A percentile compares a stretch with the other conserved stretches of the same genome.
Evolutionary conservation across 2,329 filamentous ascomycete species (phyloP).

Genomic region (Teratosphaeria gauchensis): DNA sequence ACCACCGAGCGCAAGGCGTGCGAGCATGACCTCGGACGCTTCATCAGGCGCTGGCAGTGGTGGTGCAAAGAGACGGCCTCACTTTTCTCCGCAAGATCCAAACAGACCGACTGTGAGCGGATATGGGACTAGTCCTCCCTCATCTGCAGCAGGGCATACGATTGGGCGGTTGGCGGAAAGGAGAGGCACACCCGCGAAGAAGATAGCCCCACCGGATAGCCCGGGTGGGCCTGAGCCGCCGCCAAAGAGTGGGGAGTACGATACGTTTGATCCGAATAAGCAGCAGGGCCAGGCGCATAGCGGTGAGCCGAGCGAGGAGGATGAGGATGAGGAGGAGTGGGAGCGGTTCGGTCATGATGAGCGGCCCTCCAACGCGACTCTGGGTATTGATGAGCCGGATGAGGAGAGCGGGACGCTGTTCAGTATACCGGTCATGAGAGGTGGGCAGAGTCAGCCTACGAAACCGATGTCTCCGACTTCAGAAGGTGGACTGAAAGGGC

Average conservation of each 20-base stretch:
- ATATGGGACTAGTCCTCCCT: constrained; percentile 29
- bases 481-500: constrained; percentile 1
- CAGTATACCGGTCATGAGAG: constrained; percentile 5
- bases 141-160: constrained; percentile 17
- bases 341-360: background rate
- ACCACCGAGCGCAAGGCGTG: constrained; percentile 12
- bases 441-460: constrained; percentile 1
- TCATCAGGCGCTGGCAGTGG: constrained; percentile 17
- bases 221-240: constrained; percentile 60
- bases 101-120: constrained; percentile 38
- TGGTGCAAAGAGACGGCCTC: constrained; percentile 23
- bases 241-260: constrained; percentile 42
- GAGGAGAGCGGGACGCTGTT: constrained; percentile 12
- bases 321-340: background rate
- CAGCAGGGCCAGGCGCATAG: background rate
- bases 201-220: constrained; percentile 69
- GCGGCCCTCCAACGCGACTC: background rate
- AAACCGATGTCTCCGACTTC: constrained; percentile 1
- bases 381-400: constrained; percentile 36
- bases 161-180: constrained; percentile 62
- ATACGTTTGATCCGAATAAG: background rate
- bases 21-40: constrained; percentile 23
- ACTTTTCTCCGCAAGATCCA: constrained; percentile 40
- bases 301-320: constrained; percentile 38
- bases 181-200: constrained; percentile 67